Conservation (phyloP, 768 basidiomycete genomes). For the Mycena pura region DNA sequence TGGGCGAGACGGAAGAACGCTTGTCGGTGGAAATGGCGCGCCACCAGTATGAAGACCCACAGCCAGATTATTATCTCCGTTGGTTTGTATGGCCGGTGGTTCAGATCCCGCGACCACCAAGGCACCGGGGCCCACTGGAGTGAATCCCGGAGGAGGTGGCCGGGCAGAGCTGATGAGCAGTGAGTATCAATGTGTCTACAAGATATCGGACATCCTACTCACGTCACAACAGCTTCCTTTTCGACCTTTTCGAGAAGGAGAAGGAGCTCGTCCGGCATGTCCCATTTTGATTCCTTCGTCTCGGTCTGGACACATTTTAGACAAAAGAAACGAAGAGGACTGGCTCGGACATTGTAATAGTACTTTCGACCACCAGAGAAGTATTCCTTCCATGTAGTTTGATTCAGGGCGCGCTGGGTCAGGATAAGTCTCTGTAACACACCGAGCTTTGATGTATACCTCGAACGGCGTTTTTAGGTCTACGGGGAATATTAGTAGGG, state of each 20-base stretch:
- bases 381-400: slow-evolving; percentile 97
- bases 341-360: slow-evolving; percentile 76
- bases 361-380: slow-evolving; percentile 91
- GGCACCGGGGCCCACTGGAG: slow-evolving; percentile 60
- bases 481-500: slow-evolving; percentile 34
- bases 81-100: slow-evolving; percentile 57
- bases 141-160: slow-evolving; percentile 51
- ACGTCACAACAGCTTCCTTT: slow-evolving; percentile 55
- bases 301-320: slow-evolving; percentile 59
- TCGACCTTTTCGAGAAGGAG: slow-evolving; percentile 87
- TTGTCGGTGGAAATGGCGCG: slow-evolving; percentile 65
- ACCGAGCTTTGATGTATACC: slow-evolving; percentile 48
- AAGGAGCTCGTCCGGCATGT: slow-evolving; percentile 92
- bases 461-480: slow-evolving; percentile 94
- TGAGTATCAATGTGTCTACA: not conserved
- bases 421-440: slow-evolving; percentile 23
- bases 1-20: slow-evolving; percentile 73
- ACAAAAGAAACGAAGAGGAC: not conserved
- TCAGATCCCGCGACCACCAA: slow-evolving; percentile 58
- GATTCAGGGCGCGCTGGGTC: slow-evolving; percentile 77
- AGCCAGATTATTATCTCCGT: slow-evolving; percentile 56
- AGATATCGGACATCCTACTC: slow-evolving; percentile 5
- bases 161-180: slow-evolving; percentile 33
- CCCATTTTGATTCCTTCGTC: slow-evolving; percentile 96
- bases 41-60: slow-evolving; percentile 59